Evolutionary conservation across 331 rosid genomes (phyloP), one percentile per base, ranked within the genome.

Genomic region (Cydonia oblonga): DNA sequence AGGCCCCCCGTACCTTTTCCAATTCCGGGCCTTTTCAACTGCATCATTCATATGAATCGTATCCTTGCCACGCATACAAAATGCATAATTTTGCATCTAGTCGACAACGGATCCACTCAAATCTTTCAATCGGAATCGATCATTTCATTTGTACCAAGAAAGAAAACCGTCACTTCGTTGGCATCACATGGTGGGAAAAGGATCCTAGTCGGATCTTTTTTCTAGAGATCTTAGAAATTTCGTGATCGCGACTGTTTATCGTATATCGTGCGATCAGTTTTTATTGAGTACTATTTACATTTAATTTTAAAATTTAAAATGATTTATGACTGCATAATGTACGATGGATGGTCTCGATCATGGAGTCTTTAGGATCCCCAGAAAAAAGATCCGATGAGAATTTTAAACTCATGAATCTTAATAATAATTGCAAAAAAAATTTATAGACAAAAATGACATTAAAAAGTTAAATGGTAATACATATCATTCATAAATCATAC

Each of bases 161-260:
- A 35, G 40, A 35, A 9, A 35, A 35, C 42, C 42, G 42, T 35
- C 42, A 35, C 42, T 35, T 35, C 42, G 9, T 35, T 35, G 9
- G 42, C 42, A 35, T 35, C 42, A 35, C 3, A 35, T 9, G 42
- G 42, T 35, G 42, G 42, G 13, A 35, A 35, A 35, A 9, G 13
- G 3, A 35, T 35, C 13, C 3, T 9, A 3, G 0, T 4, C 42
- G 4, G 3, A 9, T 35, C 0, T 0, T 35, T 35, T 35, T 35
- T 1, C 0, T 9, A 0, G 0, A 35, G 12, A 35, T 35, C 1
- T 0, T 35, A 35, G 1, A 0, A 8, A 35, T 2, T 35, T 35
- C 4, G 1, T 35, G 13, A 35, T 35, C 1, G 4, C 1, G 4
- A 35, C 0, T 0, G 4, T 35, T 35, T 0, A 9, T 35, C 38